Conservation (phyloP, 2,329 filamentous ascomycete species). For the Colletotrichum magnum region DNA sequence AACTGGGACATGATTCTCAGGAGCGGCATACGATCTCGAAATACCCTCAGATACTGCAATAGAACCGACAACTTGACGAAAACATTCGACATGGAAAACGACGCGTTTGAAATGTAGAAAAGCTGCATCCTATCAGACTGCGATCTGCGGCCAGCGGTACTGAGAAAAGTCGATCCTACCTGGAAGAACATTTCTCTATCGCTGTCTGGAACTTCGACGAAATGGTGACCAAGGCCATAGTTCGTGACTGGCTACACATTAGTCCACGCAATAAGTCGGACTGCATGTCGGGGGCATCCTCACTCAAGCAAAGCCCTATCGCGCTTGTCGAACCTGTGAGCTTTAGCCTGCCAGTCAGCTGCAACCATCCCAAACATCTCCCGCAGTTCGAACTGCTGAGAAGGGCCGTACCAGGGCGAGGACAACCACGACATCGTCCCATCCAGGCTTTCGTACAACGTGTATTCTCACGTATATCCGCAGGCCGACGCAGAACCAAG, state of each 20-base stretch:
- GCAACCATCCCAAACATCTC: rapidly evolving
- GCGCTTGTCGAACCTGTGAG: slow-evolving; percentile 15
- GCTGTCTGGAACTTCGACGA: slow-evolving; percentile 13
- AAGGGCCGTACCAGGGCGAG: slow-evolving; percentile 11
- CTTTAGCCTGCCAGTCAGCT: neutral
- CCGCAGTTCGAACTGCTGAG: neutral
- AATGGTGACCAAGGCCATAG: slow-evolving; percentile 19
- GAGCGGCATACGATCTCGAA: slow-evolving; percentile 5
- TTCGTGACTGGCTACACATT: neutral
- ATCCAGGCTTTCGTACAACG: slow-evolving; percentile 10
- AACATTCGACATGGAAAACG: slow-evolving; percentile 19
- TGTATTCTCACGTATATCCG: slow-evolving; percentile 15
- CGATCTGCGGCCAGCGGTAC: too few species aligned
- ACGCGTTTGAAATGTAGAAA: slow-evolving; percentile 28
- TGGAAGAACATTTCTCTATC: slow-evolving; percentile 31
- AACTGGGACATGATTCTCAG: neutral
- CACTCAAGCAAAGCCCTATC: slow-evolving; percentile 19
- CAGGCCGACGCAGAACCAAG: slow-evolving; percentile 28
- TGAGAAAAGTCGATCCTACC: neutral
- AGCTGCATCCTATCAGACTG: slow-evolving; percentile 15
- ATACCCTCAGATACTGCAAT: slow-evolving; percentile 26
- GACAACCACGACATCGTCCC: slow-evolving; percentile 26
- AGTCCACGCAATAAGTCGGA: neutral
- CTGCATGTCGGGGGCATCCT: neutral
- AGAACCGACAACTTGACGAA: slow-evolving; percentile 15